Evolutionary conservation across 2,329 filamentous ascomycete species (phyloP), one percentile per base, ranked within the genome.

Genomic region (Fusarium camptoceras): DNA sequence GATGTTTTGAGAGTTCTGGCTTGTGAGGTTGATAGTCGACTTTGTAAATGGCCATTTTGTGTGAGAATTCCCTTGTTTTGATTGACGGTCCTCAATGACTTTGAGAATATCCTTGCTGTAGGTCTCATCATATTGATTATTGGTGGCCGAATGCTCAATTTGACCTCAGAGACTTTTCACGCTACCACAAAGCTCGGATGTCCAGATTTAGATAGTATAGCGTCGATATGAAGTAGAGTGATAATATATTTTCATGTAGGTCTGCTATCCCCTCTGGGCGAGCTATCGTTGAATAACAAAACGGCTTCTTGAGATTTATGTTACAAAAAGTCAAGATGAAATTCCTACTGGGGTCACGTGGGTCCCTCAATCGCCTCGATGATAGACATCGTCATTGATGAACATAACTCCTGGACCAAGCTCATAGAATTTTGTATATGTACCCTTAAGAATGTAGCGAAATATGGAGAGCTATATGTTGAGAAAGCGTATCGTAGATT

Each of bases 291-390:
- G 20, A 41, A 49, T 22, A 18, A 18, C 12, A n/a, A 11, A 42
- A n/a, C 7, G 16, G 20, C 14, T 25, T 20, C n/a, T 44, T 30
- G 22, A 46, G 30, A 46, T 59, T 44, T 20, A 28, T 53, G 55
- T 20, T 42, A 31, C 39, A 61, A 44, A 59, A 56, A 55, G 31
- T 43, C 27, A 48, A 49, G 25, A 25, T 43, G 59, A 47, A 67
- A 51, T 61, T 28, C 49, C 20, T 30, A 44, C 27, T 28, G 15
- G 9, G 37, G 61, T 75, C 73, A 75, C 73, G 73, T 75, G 72
- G 56, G 59, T 9, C 15, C 14, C 24, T 48, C 28, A 57, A 51
- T 50, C 48, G 30, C 58, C 53, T 60, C 22, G 54, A 18, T 34
- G 16, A 30, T 6, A 10, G 8, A 24, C 28, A 15, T 24, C 28